Conservation (phyloP, 2,329 filamentous ascomycete species). For the Sporothrix phasma region DNA sequence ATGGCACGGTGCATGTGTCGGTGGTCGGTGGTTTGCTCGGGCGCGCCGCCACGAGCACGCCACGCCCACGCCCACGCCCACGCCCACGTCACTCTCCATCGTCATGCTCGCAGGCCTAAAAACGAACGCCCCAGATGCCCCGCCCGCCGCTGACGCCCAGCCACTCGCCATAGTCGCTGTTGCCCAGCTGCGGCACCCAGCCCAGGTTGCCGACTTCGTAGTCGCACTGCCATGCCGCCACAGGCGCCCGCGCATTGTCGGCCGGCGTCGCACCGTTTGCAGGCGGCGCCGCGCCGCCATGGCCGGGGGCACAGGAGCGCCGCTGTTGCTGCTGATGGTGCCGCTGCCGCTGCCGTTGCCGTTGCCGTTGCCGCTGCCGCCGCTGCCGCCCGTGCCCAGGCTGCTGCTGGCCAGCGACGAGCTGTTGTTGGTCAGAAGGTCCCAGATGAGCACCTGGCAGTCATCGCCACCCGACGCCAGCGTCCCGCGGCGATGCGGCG, state of each 20-base stretch:
- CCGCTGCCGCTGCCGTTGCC: background rate
- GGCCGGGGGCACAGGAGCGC: background rate
- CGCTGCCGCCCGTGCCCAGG: background rate
- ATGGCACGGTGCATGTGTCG: background rate
- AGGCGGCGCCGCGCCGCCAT: background rate
- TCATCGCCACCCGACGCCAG: constrained; percentile 90
- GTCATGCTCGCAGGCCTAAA: too few relatives aligned
- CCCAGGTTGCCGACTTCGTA: constrained; percentile 79
- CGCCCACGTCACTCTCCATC: too few relatives aligned
- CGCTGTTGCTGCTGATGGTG: constrained; percentile 12
- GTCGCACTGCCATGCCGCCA: constrained; percentile 74
- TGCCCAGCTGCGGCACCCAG: constrained; percentile 67
- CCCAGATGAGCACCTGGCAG: constrained; percentile 86
- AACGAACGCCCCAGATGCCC: constrained; percentile 66
- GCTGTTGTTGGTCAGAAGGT: constrained; percentile 62
- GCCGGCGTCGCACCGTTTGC: constrained; percentile 41
- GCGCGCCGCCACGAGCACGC: too few relatives aligned
- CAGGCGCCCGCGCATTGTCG: constrained; percentile 55
- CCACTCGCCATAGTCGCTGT: constrained; percentile 67
- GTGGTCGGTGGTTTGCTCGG: too few relatives aligned
- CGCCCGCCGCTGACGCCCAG: constrained; percentile 71
- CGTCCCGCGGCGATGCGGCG: constrained; percentile 67
- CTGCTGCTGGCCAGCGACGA: constrained; percentile 12
- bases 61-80: too few relatives aligned
- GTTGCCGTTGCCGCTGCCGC: constrained; percentile 9